Percentiles rank a stretch among this genome's conserved stretches.
phyloP scores from a whole-genome alignment of 345 rosid genomes.

The Hypericum androsaemum region DNA sequence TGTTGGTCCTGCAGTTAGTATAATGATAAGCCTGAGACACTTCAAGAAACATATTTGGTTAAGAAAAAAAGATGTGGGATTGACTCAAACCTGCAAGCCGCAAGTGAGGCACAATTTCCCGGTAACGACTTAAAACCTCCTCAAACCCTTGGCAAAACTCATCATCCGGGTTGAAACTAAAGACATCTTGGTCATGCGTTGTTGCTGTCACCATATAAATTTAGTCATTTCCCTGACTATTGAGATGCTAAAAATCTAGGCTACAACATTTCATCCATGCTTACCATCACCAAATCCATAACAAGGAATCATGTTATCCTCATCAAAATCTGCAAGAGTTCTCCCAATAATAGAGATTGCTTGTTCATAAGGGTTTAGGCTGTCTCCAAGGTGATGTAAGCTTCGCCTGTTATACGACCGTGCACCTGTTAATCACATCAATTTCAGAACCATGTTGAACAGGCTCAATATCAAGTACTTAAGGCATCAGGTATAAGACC shows the following conservation, averaged over 20 bases:
- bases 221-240: neutral
- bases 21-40: neutral
- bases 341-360: conserved; percentile 1
- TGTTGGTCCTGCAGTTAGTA: conserved; percentile 10
- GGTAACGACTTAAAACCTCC: conserved; percentile 2
- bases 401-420: conserved; percentile 1
- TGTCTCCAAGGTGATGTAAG: conserved; percentile 1
- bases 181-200: conserved; percentile 4
- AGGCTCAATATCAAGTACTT: neutral
- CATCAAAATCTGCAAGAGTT: conserved; percentile 4
- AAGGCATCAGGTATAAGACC: neutral
- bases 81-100: neutral
- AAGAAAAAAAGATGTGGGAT: too few species aligned
- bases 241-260: neutral
- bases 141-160: conserved; percentile 1
- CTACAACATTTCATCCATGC: neutral
- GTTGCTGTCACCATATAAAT: neutral
- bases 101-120: neutral
- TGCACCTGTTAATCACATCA: neutral
- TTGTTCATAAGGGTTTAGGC: conserved; percentile 1
- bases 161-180: conserved; percentile 4
- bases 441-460: neutral
- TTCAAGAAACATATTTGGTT: too few species aligned
- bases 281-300: conserved; percentile 4
- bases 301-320: conserved; percentile 5